These are phyloP conservation scores for Acephala macrosclerotiorum DNA, from an alignment of 2,329 filamentous ascomycete species.

Conservation along the genomic window DNA sequence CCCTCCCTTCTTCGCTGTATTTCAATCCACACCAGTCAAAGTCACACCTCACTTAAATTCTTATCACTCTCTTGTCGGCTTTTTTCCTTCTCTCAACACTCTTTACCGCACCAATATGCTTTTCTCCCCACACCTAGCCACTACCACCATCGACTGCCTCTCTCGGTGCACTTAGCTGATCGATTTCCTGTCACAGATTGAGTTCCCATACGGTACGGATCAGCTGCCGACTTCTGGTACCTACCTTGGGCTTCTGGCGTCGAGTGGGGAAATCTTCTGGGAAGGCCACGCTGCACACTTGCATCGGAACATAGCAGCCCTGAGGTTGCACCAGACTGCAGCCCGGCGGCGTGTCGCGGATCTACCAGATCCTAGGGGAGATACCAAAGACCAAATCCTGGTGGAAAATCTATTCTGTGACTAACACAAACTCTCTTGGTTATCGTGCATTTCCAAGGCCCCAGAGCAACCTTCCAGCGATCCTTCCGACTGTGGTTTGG, in stretches of 20 bases:
- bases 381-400: slow-evolving; percentile 18
- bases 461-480: slow-evolving; percentile 12
- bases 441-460: slow-evolving; percentile 16
- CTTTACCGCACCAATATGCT: slow-evolving; percentile 39
- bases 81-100: slow-evolving; percentile 33
- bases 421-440: slow-evolving; percentile 27
- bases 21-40: slow-evolving; percentile 35
- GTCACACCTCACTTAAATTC: slow-evolving; percentile 33
- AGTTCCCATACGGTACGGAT: slow-evolving; percentile 38
- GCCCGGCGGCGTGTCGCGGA: slow-evolving; percentile 38
- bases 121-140: slow-evolving; percentile 27
- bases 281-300: slow-evolving; percentile 34
- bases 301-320: slow-evolving; percentile 42
- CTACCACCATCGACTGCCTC: slow-evolving; percentile 34
- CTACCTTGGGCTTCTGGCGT: slow-evolving; percentile 31
- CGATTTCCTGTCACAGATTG: slow-evolving; percentile 39
- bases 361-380: slow-evolving; percentile 33
- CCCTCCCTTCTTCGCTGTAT: slow-evolving; percentile 32
- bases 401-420: slow-evolving; percentile 29
- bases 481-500: slow-evolving; percentile 16
- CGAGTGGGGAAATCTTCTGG: slow-evolving; percentile 36
- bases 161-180: slow-evolving; percentile 39
- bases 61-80: slow-evolving; percentile 33
- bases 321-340: slow-evolving; percentile 38
- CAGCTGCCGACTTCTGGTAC: slow-evolving; percentile 42